phyloP scores from a whole-genome alignment of 23 red algal species.

The Gracilaria domingensis region DNA sequence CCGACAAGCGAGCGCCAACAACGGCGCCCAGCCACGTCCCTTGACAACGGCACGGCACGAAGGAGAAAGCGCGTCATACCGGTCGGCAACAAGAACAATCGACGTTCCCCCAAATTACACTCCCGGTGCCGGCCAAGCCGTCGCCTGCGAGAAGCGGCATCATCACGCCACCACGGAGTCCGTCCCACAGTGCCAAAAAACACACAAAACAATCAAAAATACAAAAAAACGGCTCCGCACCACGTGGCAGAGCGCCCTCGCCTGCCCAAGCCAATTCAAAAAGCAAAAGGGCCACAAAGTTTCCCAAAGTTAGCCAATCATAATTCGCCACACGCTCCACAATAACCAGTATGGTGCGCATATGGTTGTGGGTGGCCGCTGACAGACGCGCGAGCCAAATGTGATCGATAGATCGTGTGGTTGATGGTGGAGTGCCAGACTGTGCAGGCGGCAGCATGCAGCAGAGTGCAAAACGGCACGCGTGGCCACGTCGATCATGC shows the following conservation, averaged over 20 bases:
- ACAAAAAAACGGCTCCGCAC: neutral
- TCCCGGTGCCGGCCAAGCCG: neutral
- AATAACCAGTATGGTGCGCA: neutral
- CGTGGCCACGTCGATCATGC: no score
- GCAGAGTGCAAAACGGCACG: no score
- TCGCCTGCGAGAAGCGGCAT: neutral
- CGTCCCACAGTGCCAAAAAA: neutral
- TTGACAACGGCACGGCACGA: no score
- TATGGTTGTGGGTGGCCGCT: neutral
- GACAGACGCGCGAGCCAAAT: neutral
- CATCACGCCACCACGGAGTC: neutral
- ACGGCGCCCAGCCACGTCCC: neutral
- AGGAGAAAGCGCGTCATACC: neutral
- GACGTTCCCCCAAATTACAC: slow-evolving; percentile 12
- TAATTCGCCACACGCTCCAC: neutral
- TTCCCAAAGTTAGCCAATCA: neutral
- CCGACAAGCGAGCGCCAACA: neutral
- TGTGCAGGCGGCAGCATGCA: no score
- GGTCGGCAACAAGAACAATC: neutral
- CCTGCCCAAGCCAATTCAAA: neutral
- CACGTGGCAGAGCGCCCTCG: neutral
- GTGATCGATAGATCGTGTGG: no score
- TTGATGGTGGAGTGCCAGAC: no score
- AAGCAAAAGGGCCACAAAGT: neutral
- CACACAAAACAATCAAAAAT: neutral